These are phyloP conservation scores for Aureobasidium sp. DNA, from an alignment of 2,329 filamentous ascomycete species.

Conservation along the genomic window DNA sequence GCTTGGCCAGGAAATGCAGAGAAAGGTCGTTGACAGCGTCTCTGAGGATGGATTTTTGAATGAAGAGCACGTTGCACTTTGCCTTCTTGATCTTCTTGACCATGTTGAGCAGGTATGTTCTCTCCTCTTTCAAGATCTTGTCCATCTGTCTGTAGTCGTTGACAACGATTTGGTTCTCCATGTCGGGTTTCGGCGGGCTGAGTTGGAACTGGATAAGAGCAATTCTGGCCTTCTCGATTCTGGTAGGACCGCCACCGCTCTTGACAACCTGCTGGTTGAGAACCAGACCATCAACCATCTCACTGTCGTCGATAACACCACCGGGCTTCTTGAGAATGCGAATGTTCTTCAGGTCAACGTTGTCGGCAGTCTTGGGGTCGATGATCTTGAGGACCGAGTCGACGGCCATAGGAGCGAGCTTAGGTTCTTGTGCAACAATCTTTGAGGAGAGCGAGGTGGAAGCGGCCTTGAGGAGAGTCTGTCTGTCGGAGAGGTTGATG, in stretches of 20 bases:
- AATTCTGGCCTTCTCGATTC: constrained; percentile 97
- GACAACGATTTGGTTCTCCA: constrained; percentile 99
- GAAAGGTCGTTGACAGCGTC: constrained; percentile 97
- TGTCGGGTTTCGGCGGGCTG: constrained; percentile 90
- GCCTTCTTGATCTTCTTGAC: constrained; percentile 99
- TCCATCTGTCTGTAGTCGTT: constrained; percentile 99
- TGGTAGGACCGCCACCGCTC: constrained; percentile 77
- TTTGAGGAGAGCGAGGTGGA: constrained; percentile 97
- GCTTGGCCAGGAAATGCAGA: constrained; percentile 93
- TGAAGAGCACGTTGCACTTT: constrained; percentile 96
- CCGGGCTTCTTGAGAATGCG: constrained; percentile 96
- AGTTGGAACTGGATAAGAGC: constrained; percentile 98
- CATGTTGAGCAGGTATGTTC: constrained; percentile 95
- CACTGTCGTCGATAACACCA: constrained; percentile 95
- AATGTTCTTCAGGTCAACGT: constrained; percentile 94
- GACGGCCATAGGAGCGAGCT: constrained; percentile 95
- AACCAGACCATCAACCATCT: constrained; percentile 91
- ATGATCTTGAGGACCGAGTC: constrained; percentile 94
- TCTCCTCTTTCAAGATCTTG: constrained; percentile 99
- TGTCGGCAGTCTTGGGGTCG: constrained; percentile 89
- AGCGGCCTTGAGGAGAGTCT: constrained; percentile 88
- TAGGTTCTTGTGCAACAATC: constrained; percentile 96
- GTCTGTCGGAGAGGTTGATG: constrained; percentile 77
- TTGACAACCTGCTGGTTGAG: constrained; percentile 90
- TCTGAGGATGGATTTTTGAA: constrained; percentile 96